Evolutionary conservation across 345 rosid species (phyloP).

Genomic region (Corchorus capsularis): DNA sequence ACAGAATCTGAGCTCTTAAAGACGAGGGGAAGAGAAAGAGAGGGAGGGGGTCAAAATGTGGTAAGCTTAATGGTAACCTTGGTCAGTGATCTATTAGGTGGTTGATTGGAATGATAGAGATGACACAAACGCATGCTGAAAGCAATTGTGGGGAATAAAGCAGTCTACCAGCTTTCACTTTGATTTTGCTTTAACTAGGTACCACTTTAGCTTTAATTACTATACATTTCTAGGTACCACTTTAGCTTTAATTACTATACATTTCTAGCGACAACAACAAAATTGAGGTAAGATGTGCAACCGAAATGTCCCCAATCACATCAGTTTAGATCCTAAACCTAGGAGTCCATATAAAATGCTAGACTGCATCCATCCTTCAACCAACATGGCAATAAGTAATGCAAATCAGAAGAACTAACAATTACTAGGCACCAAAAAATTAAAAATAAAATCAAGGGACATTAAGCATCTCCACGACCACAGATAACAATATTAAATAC

Average conservation of each 20-base stretch:
- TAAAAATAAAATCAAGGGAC: background rate
- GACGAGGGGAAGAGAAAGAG: too few relatives aligned
- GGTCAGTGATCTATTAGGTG: background rate
- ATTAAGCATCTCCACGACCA: background rate
- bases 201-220: background rate
- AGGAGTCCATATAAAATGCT: background rate
- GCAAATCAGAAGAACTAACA: background rate
- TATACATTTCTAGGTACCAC: background rate
- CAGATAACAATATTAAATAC: background rate
- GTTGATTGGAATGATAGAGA: background rate
- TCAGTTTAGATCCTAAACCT: constrained; percentile 2
- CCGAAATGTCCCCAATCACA: background rate
- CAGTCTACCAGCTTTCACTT: too few relatives aligned
- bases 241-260: background rate
- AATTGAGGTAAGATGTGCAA: background rate
- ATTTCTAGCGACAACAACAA: background rate
- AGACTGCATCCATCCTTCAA: background rate
- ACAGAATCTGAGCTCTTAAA: too few relatives aligned
- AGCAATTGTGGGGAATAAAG: background rate
- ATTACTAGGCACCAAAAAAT: background rate
- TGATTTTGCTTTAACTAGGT: too few relatives aligned
- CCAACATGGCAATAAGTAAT: background rate
- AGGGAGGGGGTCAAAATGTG: too few relatives aligned
- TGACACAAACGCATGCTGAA: background rate
- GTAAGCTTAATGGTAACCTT: background rate